phyloP scores from a whole-genome alignment of 2,329 filamentous ascomycete genomes.

The Pezicula neosporulosa region DNA sequence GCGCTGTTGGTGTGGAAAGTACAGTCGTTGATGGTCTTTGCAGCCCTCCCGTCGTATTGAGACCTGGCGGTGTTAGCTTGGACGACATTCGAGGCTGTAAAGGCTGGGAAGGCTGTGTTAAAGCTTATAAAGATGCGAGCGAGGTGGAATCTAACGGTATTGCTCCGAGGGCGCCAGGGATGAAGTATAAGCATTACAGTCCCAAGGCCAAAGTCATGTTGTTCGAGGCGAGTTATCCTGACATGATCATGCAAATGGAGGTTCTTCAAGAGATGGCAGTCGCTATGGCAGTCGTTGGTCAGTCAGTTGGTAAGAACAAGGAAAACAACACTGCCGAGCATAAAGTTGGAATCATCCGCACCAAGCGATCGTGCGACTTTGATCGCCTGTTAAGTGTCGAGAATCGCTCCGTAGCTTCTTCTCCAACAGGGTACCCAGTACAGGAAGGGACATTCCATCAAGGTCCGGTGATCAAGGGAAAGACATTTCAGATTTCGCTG shows the following conservation, averaged over 20 bases:
- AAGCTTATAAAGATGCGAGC: slow-evolving; percentile 75
- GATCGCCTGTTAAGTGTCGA: background rate
- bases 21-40: slow-evolving; percentile 93
- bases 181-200: slow-evolving; percentile 99
- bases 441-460: background rate
- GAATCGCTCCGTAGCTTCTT: background rate
- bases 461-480: slow-evolving; percentile 9
- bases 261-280: background rate
- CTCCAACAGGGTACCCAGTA: background rate
- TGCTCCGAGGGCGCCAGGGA: slow-evolving; percentile 84
- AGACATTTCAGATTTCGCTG: slow-evolving; percentile 63
- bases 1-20: slow-evolving; percentile 88
- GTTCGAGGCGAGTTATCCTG: slow-evolving; percentile 56
- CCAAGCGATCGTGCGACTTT: slow-evolving; percentile 28
- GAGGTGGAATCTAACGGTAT: slow-evolving; percentile 51
- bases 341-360: slow-evolving; percentile 32
- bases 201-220: slow-evolving; percentile 83
- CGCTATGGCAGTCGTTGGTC: too few relatives aligned
- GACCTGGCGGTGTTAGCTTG: slow-evolving; percentile 84
- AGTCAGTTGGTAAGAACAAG: background rate
- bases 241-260: slow-evolving; percentile 11
- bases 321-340: background rate
- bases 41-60: slow-evolving; percentile 73
- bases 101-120: slow-evolving; percentile 77
- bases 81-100: slow-evolving; percentile 70